Conservation (phyloP, 306 rosid species). For the Chamaecrista fasciculata region DNA sequence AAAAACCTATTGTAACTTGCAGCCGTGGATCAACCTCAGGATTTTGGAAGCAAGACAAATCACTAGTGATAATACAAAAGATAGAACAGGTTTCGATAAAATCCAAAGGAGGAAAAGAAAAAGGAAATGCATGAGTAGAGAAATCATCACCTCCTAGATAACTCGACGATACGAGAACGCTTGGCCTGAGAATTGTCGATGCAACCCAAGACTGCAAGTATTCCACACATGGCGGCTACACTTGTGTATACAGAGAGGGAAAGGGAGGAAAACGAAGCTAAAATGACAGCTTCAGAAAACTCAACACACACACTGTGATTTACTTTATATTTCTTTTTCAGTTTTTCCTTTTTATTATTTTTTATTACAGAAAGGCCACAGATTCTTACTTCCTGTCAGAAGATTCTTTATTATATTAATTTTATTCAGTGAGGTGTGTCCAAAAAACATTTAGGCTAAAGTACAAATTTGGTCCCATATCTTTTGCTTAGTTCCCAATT, state of each 20-base stretch:
- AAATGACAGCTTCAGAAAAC: background rate
- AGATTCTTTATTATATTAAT: slow-evolving; percentile 1
- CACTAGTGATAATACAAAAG: background rate
- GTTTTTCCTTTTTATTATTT: background rate
- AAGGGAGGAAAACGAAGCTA: background rate
- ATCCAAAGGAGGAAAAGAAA: background rate
- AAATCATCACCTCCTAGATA: slow-evolving; percentile 68
- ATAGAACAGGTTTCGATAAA: background rate
- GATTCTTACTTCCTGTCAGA: slow-evolving; percentile 27
- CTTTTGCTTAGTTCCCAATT: too few species aligned
- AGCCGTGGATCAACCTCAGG: background rate
- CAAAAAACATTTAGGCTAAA: too few species aligned
- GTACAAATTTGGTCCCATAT: too few species aligned
- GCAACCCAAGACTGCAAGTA: slow-evolving; percentile 87
- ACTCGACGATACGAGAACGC: slow-evolving; percentile 82
- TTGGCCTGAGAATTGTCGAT: slow-evolving; percentile 74
- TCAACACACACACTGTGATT: background rate
- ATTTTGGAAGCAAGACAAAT: background rate
- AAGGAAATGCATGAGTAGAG: background rate
- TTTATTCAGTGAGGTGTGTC: background rate
- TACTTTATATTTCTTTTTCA: background rate
- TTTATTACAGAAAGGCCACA: slow-evolving; percentile 38
- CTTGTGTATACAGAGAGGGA: background rate
- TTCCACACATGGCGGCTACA: slow-evolving; percentile 89
- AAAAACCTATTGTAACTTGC: background rate